Evolutionary conservation across 2,329 filamentous ascomycete genomes (phyloP), one percentile per base, ranked within the genome.

Genomic region (Clonostachys rhizophaga): DNA sequence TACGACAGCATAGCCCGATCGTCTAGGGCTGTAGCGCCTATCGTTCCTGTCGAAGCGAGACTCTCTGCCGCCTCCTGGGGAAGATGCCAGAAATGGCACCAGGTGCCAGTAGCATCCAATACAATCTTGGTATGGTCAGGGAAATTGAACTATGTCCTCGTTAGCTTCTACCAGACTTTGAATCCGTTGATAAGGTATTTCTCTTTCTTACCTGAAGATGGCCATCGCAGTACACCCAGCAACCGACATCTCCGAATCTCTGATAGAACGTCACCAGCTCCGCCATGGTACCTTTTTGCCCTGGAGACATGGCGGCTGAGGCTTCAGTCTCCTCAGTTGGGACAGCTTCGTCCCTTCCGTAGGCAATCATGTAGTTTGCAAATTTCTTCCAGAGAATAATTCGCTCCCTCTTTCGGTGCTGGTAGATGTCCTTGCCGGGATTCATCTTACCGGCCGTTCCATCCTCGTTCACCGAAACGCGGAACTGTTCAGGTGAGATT

Each of bases 41-140:
- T 80, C n/a, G 81, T 79, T 47, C 85, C 84, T 2, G 81, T 82
- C 33, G 75, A 67, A 4, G 79, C 74, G 11, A 92, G 77, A 37
- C 82, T 77, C 53, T 80, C 72, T 4, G 86, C 83, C 1, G 87
- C 87, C 49, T 86, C 81, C n/a, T 81, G 71, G 0, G 86, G 81
- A 17, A 91, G 79, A 58, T 89, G 85, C 69, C 87, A 87, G 60
- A 91, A 89, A 60, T 89, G 86, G 55, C 87, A 86, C 75, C 83
- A 86, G 2, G 78, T 81, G n/a, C 86, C 88, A 33, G 86, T 80
- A 1, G 84, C 71, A 49, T 89, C 88, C 24, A 94, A 70, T 12
- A 92, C 85, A 47, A 94, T 79, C 67, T 94, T 94, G 49, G 89
- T 92, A 63, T 94, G 89, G 55, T 94, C 89, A 3, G 89, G 88